Evolutionary conservation across 257 asterid species (phyloP).

Genomic region (Cruciata laevipes): DNA sequence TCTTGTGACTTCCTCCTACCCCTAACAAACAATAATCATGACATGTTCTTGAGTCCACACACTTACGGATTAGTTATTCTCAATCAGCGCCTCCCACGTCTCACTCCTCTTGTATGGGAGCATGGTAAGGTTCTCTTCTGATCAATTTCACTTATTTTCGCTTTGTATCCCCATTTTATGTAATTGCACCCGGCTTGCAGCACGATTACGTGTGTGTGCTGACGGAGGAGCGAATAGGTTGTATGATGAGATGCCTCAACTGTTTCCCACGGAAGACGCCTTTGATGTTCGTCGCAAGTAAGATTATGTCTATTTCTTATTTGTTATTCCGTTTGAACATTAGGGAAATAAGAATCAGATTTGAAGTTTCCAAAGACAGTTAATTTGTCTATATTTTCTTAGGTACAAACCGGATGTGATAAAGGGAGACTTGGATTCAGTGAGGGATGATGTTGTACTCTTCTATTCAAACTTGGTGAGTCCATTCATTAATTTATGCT

Average conservation of each 20-base stretch:
- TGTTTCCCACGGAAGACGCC: slow-evolving; percentile 55
- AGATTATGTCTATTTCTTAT: no score
- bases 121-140: slow-evolving; percentile 40
- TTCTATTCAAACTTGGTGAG: slow-evolving; percentile 58
- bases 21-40: no score
- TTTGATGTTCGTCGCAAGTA: slow-evolving; percentile 62
- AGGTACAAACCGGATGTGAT: slow-evolving; percentile 82
- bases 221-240: slow-evolving; percentile 92
- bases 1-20: no score
- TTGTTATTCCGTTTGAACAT: no score
- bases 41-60: no score
- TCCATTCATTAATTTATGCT: slow-evolving; percentile 6
- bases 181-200: slow-evolving; percentile 31
- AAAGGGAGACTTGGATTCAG: slow-evolving; percentile 92
- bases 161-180: not conserved
- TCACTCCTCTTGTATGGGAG: slow-evolving; percentile 82
- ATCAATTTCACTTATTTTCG: not conserved
- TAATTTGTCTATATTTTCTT: slow-evolving; percentile 14
- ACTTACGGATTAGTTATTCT: slow-evolving; percentile 65
- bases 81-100: slow-evolving; percentile 66
- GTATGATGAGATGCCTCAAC: slow-evolving; percentile 72
- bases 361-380: not conserved
- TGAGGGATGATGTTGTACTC: slow-evolving; percentile 62
- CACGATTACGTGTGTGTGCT: slow-evolving; percentile 69
- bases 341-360: no score